Base-by-base conservation (phyloP, 352 stramenopile genomes). In the Aphanomyces invadans region DNA sequence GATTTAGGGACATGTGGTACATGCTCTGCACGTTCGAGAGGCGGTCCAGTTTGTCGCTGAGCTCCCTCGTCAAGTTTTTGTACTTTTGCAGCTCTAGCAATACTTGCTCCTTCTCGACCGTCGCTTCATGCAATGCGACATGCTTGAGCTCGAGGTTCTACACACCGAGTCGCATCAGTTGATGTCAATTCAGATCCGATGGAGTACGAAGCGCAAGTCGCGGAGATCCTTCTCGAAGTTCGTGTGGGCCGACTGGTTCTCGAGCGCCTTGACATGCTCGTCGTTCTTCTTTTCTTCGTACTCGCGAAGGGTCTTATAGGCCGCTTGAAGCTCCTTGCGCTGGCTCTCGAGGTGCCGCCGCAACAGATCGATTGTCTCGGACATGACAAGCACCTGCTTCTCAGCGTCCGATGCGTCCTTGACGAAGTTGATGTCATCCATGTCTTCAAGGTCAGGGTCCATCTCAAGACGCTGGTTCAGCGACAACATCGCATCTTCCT, bases 61-160 rank as follows among this genome's bases (percentile, higher is more conserved):
- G 36, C 17, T 67, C 60, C 45, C 60, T 38, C 23, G 60, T 67
- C 49, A 67, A 29, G 2, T 21, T 29, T 25, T 67, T 67, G 60
- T 67, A 67, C 49, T 67, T 67, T 10, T 67, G 60, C 39, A 67
- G 21, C 4, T 67, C 60, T 10, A 67, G 21, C 12, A 48, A 42
- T 42, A 38, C 26, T 28, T 48, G n/a, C 21, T 67, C 60, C 28
- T 67, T 67, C 60, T 67, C 60, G 12, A 67, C 42, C 1, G 60
- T 67, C 4, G 60, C 60, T 67, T 67, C 60, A 32, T 67, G 60
- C 60, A 67, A 26, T 21, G 60, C 60, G 26, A 67, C 60, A 15
- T 67, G n/a, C 31, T 67, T 67, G 5, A 67, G 32, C 60, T 67
- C 60, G 21, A 67, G 39, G 26, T 48, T 67, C 60, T 67, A 67